A percentile compares a stretch with the other conserved stretches of the same genome.
These are phyloP conservation scores for Knufia petricola DNA, from an alignment of 2,329 filamentous ascomycete species.

Conservation along the genomic window DNA sequence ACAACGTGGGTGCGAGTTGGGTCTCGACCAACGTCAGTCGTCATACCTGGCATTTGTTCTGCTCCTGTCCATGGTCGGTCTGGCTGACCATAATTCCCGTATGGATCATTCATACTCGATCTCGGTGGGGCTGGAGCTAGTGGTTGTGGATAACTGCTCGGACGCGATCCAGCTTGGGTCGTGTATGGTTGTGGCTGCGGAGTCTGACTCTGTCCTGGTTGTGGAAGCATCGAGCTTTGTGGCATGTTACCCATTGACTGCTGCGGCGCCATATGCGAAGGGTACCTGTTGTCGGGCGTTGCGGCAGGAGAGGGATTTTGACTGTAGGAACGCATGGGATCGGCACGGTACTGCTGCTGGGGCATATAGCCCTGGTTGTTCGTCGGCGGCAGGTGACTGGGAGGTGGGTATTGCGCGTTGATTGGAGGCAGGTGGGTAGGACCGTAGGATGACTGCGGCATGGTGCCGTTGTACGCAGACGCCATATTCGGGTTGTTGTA, in stretches of 20 bases:
- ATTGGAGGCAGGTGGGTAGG: constrained; percentile 36
- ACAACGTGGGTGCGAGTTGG: constrained; percentile 67
- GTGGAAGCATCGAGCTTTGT: constrained; percentile 34
- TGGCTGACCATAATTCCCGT: constrained; percentile 46
- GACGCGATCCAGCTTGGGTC: constrained; percentile 51
- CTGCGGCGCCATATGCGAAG: constrained; percentile 31
- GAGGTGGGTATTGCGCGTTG: constrained; percentile 30
- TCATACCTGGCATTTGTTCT: constrained; percentile 31
- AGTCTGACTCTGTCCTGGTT: constrained; percentile 31
- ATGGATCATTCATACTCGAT: constrained; percentile 52
- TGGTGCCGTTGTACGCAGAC: constrained; percentile 29
- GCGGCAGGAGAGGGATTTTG: constrained; percentile 33
- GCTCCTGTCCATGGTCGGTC: constrained; percentile 38
- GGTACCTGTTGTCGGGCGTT: constrained; percentile 21
- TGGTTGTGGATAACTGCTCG: constrained; percentile 58
- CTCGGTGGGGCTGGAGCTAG: constrained; percentile 61
- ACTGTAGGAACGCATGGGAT: constrained; percentile 26
- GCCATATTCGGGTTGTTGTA: constrained; percentile 30
- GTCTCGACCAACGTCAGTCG: constrained; percentile 34
- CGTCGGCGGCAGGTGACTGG: constrained; percentile 32
- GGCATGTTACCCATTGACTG: constrained; percentile 34
- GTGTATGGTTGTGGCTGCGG: constrained; percentile 32
- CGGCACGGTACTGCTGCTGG: constrained; percentile 19
- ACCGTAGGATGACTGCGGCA: constrained; percentile 35
- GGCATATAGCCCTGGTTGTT: constrained; percentile 19